Base-by-base conservation (phyloP, 257 asterid genomes). In the Solanum dulcamara region DNA sequence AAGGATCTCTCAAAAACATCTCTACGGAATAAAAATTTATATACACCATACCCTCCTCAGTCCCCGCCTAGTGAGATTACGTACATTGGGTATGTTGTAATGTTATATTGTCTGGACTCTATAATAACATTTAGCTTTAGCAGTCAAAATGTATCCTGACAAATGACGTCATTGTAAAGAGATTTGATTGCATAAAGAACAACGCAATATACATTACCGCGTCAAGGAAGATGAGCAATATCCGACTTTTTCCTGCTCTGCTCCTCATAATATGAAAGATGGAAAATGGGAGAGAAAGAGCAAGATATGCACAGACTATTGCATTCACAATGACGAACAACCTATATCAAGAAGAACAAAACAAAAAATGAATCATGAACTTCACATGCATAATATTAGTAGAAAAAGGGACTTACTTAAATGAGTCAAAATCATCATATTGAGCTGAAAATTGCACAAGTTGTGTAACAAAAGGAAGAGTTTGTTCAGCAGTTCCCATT, bases 401-500 rank as follows among this genome's bases (percentile, higher is more conserved):
- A 24, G 17, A 28, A 26, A 44, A 0, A 12, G 10, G 40, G 28
- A 86, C 92, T 64, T 68, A 95, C 99, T 89, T 88, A 85, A 94
- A 93, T 68, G 94, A 88, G 5, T 91, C 92, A 83, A 95, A 87
- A 87, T 95, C 99, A 32, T 91, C 84, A 80, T 93, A 95, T 35
- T 92, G 93, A 72, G 97, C 97, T 30, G 87, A 90, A 90, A 93
- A 95, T 53, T 88, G 86, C 44, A 90, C 81, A 22, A 92, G 70
- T 57, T 91, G 97, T 6, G 92, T 93, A 86, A 93, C 86, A 84
- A 93, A 91, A 33, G 98, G 94, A 79, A 95, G 98, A 13, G 95
- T 92, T 83, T 95, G 88, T 35, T 90, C 88, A 15, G 97, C 91
- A 9, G 94, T 92, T 26, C 96, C 98, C 98, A 95, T 94, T 13